Evolutionary conservation across 1,284 basidiomycete genomes (phyloP), one percentile per base, ranked within the genome.

Genomic region (Ganoderma boninense): DNA sequence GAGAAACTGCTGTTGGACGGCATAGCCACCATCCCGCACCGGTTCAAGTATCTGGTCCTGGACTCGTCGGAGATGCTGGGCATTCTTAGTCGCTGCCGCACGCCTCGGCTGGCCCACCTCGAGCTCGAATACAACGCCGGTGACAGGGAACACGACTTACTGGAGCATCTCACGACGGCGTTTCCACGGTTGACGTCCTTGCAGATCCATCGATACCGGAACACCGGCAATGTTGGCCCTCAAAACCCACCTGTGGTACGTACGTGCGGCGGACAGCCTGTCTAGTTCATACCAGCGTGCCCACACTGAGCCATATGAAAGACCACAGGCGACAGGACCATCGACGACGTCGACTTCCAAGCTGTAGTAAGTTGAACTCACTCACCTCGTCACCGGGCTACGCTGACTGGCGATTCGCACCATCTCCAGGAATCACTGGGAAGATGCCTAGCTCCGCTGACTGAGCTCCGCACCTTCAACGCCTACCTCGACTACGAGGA

Each of bases 401-500:
- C 35, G 26, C 49, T 35, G 29, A 57, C 18, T 14, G 8, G 0
- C 4, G 10, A 35, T 18, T 32, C 10, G 16, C 20, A 29, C 20
- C 56, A 29, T 35, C 32, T 40, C 26, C 32, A 57, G 56, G 56
- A 35, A 18, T 29, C 26, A 18, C 20, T 57, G 3, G 56, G 56
- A 16, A 29, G 29, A 29, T 57, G 29, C 16, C 56, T 57, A 10
- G 26, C 56, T 18, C 16, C 5, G 56, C 32, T 57, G 6, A 7
- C 29, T 7, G 1, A 4, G 29, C 56, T 57, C 29, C 32, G 10
- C 29, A 57, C 56, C 6, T 3, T 57, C 29, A 57, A 20, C 16
- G 56, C 56, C 29, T 57, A 18, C 56, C 56, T 57, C 16, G 56
- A 57, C 20, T 57, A 57, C 56, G 56, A 57, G 32, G 32, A 57